Evolutionary conservation across 2,329 filamentous ascomycete genomes (phyloP).

Genomic region (Emmonsiellopsis sp.): DNA sequence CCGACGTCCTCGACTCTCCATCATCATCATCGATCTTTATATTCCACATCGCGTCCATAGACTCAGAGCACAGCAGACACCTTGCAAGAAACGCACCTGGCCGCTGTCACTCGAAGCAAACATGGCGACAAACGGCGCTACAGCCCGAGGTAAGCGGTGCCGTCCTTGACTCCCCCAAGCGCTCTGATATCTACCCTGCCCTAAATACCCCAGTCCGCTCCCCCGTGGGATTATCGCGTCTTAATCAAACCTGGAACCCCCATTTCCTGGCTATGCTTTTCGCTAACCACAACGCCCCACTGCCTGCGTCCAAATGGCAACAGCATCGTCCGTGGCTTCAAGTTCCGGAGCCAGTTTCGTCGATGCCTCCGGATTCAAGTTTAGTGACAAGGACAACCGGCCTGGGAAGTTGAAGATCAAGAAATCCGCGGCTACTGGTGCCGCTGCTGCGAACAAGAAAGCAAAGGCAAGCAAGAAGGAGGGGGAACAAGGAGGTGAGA

Average conservation of each 20-base stretch:
- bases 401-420: conserved; percentile 37
- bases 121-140: conserved; percentile 28
- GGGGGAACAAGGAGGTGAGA: conserved; percentile 18
- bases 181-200: not conserved
- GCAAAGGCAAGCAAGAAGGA: conserved; percentile 25
- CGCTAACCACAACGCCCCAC: not conserved
- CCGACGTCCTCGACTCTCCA: not conserved
- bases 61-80: not conserved
- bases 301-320: not conserved
- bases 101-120: not conserved
- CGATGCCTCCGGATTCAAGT: conserved; percentile 37
- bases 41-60: not conserved
- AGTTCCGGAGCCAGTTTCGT: conserved; percentile 28
- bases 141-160: conserved; percentile 22
- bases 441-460: conserved; percentile 11
- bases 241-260: not conserved
- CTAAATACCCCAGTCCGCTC: not conserved
- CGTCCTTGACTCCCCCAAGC: not conserved
- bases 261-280: not conserved
- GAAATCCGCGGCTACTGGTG: conserved; percentile 11
- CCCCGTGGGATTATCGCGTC: not conserved
- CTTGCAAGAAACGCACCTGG: not conserved
- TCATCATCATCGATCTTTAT: not conserved
- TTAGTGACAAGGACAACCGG: conserved; percentile 35
- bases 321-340: conserved; percentile 20